Evolutionary conservation across 2,329 filamentous ascomycete species (phyloP).

Genomic region (Cercospora beticola): DNA sequence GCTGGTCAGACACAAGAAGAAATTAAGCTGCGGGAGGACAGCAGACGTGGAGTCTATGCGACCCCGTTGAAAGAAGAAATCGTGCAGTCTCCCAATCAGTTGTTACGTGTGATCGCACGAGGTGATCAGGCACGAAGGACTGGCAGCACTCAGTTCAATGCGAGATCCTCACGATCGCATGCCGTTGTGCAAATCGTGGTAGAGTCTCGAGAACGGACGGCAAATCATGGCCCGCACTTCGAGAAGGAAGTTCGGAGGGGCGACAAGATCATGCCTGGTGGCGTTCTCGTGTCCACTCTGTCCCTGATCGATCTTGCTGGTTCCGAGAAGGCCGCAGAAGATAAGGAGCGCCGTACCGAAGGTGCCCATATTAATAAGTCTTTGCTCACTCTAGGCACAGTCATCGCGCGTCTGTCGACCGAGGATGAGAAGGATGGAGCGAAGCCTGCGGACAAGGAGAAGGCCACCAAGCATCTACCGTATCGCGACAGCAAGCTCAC

Average conservation of each 20-base stretch:
- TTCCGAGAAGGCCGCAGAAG: slow-evolving; percentile 92
- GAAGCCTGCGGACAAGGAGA: slow-evolving; percentile 63
- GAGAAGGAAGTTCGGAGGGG: slow-evolving; percentile 65
- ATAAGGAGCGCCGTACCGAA: slow-evolving; percentile 89
- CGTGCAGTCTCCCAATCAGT: slow-evolving; percentile 93
- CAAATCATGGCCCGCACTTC: slow-evolving; percentile 35
- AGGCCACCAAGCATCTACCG: slow-evolving; percentile 73
- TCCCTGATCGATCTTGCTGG: slow-evolving; percentile 95
- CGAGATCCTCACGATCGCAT: slow-evolving; percentile 93
- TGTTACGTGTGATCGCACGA: slow-evolving; percentile 89
- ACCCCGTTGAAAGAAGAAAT: slow-evolving; percentile 97
- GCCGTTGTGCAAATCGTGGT: slow-evolving; percentile 98
- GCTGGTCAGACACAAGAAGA: slow-evolving; percentile 72
- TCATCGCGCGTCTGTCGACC: slow-evolving; percentile 89
- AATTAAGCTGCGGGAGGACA: slow-evolving; percentile 95
- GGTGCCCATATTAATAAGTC: slow-evolving; percentile 99
- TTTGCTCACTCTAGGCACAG: slow-evolving; percentile 87
- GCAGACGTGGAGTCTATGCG: slow-evolving; percentile 93
- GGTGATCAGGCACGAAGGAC: slow-evolving; percentile 88
- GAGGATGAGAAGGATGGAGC: slow-evolving; percentile 72
- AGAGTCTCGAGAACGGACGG: slow-evolving; percentile 83
- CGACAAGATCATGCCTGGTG: slow-evolving; percentile 66
- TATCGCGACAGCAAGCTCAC: slow-evolving; percentile 98
- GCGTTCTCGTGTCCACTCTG: slow-evolving; percentile 90
- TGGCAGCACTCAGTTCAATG: slow-evolving; percentile 94